Base-by-base conservation (phyloP, 2,329 filamentous ascomycete species). In the Colletotrichum cereale region DNA sequence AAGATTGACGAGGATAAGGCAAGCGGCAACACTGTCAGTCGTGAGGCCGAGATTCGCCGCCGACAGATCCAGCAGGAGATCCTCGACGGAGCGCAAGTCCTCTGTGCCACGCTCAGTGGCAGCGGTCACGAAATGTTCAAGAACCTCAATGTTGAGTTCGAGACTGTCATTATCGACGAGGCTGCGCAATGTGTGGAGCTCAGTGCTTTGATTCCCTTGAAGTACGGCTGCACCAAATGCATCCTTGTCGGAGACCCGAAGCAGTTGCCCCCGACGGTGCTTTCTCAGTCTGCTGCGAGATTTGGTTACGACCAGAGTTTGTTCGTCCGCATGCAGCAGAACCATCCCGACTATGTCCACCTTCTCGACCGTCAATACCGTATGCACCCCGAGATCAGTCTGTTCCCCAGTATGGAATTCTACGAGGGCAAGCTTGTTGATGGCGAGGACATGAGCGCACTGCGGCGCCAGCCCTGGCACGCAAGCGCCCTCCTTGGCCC, bases 71-170 rank as follows among this genome's bases (percentile, higher is more conserved):
- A 98, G 80, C 95, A 98, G 80, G 91, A 96, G 75, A 93, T 99
- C 66, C 89, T 99, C 56, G 93, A 97, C 78, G 91, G 92, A 31
- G 94, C 96, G 2, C 94, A 99, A 82, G 93, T 99, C 62, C 90
- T 99, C 38, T 99, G 96, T 81, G 93, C 96, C 52, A 99, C 96
- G 0, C 90, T 99, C 66, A 98, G 95, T 80, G 96, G 96, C 77
- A 96, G 93, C 80, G 96, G 96, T 4, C 97, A 99, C 78, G 96
- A 99, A 75, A 97, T 98, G 91, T 97, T 99, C 84, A 94, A 96
- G 81, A 93, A 92, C 76, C 84, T 99, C 67, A 95, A 93, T 76
- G 94, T 99, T 62, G 96, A 99, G 80, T 99, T 99, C 75, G 96
- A 99, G 82, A 98, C 96, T 0, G 96, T 99, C 75, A 93, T 99